phyloP scores from a whole-genome alignment of 2,329 filamentous ascomycete genomes.

The Aspergillus sp. region DNA sequence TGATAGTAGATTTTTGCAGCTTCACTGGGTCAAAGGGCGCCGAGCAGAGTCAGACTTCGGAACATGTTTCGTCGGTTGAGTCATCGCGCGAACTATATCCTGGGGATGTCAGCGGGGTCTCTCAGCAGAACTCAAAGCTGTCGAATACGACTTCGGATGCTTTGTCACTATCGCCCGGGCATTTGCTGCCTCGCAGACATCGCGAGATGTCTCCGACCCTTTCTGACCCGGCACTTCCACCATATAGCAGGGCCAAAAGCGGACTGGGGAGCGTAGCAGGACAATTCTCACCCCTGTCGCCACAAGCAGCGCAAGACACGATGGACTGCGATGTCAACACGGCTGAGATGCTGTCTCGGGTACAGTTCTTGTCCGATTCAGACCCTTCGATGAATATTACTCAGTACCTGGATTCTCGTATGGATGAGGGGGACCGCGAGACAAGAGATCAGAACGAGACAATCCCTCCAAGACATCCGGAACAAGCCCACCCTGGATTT shows the following conservation, averaged over 20 bases:
- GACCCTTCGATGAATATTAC: neutral
- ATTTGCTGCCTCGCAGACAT: neutral
- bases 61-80: neutral
- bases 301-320: neutral
- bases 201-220: constrained; percentile 10
- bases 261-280: neutral
- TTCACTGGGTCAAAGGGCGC: neutral
- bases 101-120: neutral
- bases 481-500: neutral
- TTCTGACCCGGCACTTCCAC: constrained; percentile 17
- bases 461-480: neutral
- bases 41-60: neutral
- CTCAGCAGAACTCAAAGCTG: neutral
- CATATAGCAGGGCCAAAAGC: constrained; percentile 6
- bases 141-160: neutral
- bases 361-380: neutral
- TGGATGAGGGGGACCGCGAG: neutral
- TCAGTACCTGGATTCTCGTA: neutral
- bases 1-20: constrained; percentile 7
- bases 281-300: neutral
- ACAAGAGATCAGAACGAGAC: neutral
- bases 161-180: neutral
- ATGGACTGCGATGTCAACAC: neutral
- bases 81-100: neutral
- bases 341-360: neutral